Conservation (phyloP, 768 basidiomycete species). For the Cystoderma amianthinum region DNA sequence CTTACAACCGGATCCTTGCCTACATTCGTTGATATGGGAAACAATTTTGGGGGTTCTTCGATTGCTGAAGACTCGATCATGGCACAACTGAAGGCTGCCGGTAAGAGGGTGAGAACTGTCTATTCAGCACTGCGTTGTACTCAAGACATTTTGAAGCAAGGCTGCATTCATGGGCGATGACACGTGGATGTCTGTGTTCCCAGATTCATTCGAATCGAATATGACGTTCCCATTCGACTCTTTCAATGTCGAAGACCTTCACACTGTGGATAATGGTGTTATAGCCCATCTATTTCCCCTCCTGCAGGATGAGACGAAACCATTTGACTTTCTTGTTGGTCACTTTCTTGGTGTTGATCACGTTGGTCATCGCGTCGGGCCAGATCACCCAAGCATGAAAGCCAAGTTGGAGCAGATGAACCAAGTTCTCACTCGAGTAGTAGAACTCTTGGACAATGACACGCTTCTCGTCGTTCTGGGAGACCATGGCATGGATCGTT, state of each 20-base stretch:
- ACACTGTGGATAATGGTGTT: conserved; percentile 92
- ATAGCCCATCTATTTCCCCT: conserved; percentile 78
- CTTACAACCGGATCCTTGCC: conserved; percentile 93
- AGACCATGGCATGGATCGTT: conserved; percentile 95
- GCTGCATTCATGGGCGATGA: conserved; percentile 94
- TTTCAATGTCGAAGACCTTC: conserved; percentile 97
- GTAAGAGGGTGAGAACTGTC: conserved; percentile 45
- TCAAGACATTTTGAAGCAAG: conserved; percentile 26
- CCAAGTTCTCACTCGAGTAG: conserved; percentile 62
- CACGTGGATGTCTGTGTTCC: conserved; percentile 92
- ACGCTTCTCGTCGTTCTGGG: conserved; percentile 89
- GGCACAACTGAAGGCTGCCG: conserved; percentile 55
- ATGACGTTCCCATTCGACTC: conserved; percentile 88
- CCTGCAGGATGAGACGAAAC: conserved; percentile 38
- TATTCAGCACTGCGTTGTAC: background rate
- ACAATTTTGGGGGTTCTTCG: conserved; percentile 83
- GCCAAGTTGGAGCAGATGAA: conserved; percentile 89
- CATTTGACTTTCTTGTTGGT: conserved; percentile 86
- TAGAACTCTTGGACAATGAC: conserved; percentile 72
- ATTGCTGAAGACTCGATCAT: conserved; percentile 88
- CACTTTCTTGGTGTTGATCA: conserved; percentile 97
- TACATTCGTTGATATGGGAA: conserved; percentile 92
- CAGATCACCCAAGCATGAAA: conserved; percentile 81
- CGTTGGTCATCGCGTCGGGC: conserved; percentile 90
- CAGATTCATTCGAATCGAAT: conserved; percentile 61